A percentile compares a stretch with the other conserved stretches of the same genome.
These are phyloP conservation scores for Tricholoma hemisulphureum DNA, from an alignment of 768 basidiomycete genomes.

Conservation along the genomic window DNA sequence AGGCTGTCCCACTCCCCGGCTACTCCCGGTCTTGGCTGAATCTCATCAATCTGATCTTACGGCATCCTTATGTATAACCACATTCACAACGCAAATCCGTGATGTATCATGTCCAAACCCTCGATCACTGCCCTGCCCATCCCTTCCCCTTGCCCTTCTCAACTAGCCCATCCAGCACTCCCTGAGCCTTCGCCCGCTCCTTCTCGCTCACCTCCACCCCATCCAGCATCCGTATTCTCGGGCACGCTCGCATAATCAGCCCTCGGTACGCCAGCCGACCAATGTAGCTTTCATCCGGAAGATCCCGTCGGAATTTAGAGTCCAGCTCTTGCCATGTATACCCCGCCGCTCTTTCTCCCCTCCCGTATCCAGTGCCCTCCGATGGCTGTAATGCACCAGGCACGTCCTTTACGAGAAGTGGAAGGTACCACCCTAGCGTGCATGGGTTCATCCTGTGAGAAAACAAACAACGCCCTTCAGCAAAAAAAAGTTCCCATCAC, in stretches of 20 bases:
- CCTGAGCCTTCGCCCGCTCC: slow-evolving; percentile 81
- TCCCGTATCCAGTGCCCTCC: slow-evolving; percentile 31
- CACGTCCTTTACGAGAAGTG: slow-evolving; percentile 70
- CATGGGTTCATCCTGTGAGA: slow-evolving; percentile 84
- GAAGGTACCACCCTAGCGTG: slow-evolving; percentile 94
- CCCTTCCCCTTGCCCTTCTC: slow-evolving; percentile 33
- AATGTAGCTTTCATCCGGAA: slow-evolving; percentile 87
- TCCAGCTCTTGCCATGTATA: slow-evolving; percentile 75
- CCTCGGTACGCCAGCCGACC: slow-evolving; percentile 89
- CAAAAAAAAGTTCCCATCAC: slow-evolving; percentile 9
- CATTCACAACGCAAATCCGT: too few relatives aligned
- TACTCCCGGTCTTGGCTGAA: too few relatives aligned
- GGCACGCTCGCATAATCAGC: slow-evolving; percentile 76
- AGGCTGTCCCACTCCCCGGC: too few relatives aligned
- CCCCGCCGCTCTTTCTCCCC: slow-evolving; percentile 22
- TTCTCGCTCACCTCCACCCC: slow-evolving; percentile 80
- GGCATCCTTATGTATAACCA: slow-evolving; percentile 5
- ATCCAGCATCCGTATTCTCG: slow-evolving; percentile 70
- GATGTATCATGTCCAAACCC: slow-evolving; percentile 15
- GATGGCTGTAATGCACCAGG: slow-evolving; percentile 68
- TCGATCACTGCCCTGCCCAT: slow-evolving; percentile 13
- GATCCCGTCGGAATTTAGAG: slow-evolving; percentile 79
- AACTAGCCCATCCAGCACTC: slow-evolving; percentile 59
- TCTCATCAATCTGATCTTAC: too few relatives aligned
- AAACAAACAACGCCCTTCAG: slow-evolving; percentile 12